Base-by-base conservation (phyloP, 805 yeast species). In the Ogataea kodamae region DNA sequence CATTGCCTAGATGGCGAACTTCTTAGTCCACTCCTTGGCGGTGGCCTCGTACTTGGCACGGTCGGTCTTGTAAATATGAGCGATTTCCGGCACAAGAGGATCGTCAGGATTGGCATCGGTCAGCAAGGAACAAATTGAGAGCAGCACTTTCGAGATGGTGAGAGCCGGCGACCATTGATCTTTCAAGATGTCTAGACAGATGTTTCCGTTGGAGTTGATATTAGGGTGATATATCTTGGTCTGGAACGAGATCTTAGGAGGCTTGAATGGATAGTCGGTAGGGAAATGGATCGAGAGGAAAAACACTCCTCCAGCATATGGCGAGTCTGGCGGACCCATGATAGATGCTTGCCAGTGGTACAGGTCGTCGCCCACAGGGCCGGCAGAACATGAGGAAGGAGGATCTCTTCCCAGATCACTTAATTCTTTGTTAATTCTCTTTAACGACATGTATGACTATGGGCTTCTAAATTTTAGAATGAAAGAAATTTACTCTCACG, bases 281-380 rank as follows among this genome's bases (percentile, higher is more conserved):
- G 98, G 98, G 83, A 92, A 92, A 62, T 88, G 95, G 62, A 92
- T 88, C 35, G 95, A 80, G 45, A 92, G 75, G 74, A 92, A 92
- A 65, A 92, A 92, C 27, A 90, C 96, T 55, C 97, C 98, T 27
- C 65, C 65, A 14, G 80, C 78, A 38, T 75, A 75, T 45, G 81
- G 92, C 29, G 96, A 85, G 67, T 92, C 97, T 49, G 95, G 76
- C 32, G 98, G 98, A 30, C 98, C 98, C 94, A 92, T 87, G 61
- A 92, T 92, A 26, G 97, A 89, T 25, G 97, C 98, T 68, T 92
- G 97, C 98, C 98, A 92, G 71, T 90, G 97, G 69, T 83, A 92
- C 58, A 90, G 70, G 64, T 90, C 98, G 54, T 92, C 97, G 29
- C 97, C 97, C 28, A 87, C 92, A 52, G 98, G 98, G 25, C 98